Percentiles rank a stretch among this genome's conserved stretches.
Evolutionary conservation across 805 yeast genomes (phyloP).

Genomic region (Lipomyces mesembrius): DNA sequence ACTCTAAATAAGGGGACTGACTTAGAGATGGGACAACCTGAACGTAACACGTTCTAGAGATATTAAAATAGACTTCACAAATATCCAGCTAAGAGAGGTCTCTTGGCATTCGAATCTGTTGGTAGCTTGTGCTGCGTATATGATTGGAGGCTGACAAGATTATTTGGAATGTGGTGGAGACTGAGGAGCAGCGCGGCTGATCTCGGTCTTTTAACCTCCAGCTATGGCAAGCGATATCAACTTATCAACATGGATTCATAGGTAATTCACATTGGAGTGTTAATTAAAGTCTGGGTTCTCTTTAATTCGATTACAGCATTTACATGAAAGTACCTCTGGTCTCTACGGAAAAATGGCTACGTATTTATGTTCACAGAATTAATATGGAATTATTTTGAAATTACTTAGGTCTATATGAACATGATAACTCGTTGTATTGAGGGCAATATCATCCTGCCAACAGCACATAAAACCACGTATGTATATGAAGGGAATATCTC

Average conservation of each 20-base stretch:
- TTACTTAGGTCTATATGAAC: background rate
- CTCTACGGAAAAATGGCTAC: background rate
- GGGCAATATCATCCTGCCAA: background rate
- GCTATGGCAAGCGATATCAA: too few species aligned
- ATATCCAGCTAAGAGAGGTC: background rate
- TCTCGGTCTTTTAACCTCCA: too few species aligned
- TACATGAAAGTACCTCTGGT: background rate
- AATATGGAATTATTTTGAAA: background rate
- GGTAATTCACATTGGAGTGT: background rate
- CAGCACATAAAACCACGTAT: background rate
- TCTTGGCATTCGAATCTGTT: background rate
- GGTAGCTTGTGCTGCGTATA: background rate
- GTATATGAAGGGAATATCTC: background rate
- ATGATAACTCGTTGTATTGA: background rate
- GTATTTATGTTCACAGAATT: background rate
- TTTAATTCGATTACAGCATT: background rate
- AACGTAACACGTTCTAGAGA: background rate
- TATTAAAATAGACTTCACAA: background rate
- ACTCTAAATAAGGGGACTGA: background rate
- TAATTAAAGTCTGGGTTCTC: background rate
- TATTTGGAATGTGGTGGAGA: background rate
- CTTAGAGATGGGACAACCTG: background rate
- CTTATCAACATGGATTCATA: background rate
- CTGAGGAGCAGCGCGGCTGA: background rate
- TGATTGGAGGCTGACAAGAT: background rate